phyloP scores from a whole-genome alignment of 176 grass and related monocot genomes.

The Ampelocalamus luodianensis region DNA sequence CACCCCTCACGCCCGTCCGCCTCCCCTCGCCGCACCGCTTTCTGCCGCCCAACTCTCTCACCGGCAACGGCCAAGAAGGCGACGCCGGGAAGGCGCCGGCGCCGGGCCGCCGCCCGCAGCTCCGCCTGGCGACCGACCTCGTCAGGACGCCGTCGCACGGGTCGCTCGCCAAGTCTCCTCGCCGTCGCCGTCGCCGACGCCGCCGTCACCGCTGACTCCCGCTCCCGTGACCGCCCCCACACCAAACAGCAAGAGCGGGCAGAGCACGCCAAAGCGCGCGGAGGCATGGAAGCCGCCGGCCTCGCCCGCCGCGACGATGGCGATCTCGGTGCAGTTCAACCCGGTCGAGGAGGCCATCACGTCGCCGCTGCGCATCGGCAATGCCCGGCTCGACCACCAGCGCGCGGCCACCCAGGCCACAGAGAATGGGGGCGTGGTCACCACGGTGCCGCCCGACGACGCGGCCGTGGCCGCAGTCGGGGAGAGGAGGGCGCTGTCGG shows the following conservation, averaged over 20 bases:
- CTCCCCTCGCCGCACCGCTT: background rate
- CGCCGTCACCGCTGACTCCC: conserved; percentile 45
- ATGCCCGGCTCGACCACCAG: conserved; percentile 14
- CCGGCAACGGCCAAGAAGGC: conserved; percentile 18
- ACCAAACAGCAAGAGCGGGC: conserved; percentile 35
- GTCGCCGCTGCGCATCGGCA: conserved; percentile 33
- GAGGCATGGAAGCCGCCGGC: conserved; percentile 41
- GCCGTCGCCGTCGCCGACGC: conserved; percentile 25
- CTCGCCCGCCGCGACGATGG: background rate
- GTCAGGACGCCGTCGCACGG: conserved; percentile 53
- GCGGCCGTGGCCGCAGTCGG: conserved; percentile 46
- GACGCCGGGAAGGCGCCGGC: background rate
- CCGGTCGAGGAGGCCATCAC: conserved; percentile 31
- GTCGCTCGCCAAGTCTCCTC: conserved; percentile 38
- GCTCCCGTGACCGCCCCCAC: background rate
- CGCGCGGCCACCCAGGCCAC: background rate
- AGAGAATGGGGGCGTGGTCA: conserved; percentile 2
- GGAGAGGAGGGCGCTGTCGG: conserved; percentile 43
- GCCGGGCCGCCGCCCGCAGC: conserved; percentile 27
- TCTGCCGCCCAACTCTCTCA: conserved; percentile 1
- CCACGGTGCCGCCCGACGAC: conserved; percentile 29
- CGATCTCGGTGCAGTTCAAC: conserved; percentile 23
- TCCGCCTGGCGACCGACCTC: conserved; percentile 40
- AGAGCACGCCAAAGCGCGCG: conserved; percentile 43
- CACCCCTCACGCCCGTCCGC: conserved; percentile 48